Evolutionary conservation across 2,329 filamentous ascomycete species (phyloP), one percentile per base, ranked within the genome.

Genomic region (Claviceps sp.): DNA sequence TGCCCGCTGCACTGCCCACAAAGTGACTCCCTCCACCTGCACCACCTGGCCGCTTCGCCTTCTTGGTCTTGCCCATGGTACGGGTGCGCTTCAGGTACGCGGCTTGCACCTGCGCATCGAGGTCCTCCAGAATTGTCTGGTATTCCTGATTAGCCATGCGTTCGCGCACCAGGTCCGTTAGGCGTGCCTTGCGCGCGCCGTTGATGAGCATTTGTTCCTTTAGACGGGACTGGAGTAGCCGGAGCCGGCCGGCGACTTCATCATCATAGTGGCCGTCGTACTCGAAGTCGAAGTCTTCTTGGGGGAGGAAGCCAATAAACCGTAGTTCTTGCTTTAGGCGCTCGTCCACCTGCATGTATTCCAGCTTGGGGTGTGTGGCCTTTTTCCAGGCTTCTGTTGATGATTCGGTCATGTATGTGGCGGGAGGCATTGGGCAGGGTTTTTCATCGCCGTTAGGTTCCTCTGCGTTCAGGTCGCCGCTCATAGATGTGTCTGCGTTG

Each of bases 111-210:
- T 97, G 93, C 43, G 83, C 82, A 72, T 98, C 93, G 22, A 98
- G 82, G 65, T 98, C 93, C 64, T 98, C 93, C 49, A 94, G 84
- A 60, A 98, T 98, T 52, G 89, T 96, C 66, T 85, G 86, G 72
- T 95, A 98, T 66, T 98, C 93, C 64, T 98, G 93, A 69, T 93
- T 84, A 0, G 93, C 93, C 80, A 98, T 91, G 57, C 88, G 83
- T 65, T 95, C 90, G 60, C 89, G 86, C 7, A 93, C 88, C 29
- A 96, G 77, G 39, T 96, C 90, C 1, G 88, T 82, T 11, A 98
- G 75, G 2, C 90, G 81, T 6, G 88, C 77, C 68, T 97, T 97
- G 56, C 89, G 85, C 5, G 91, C 88, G 40, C 90, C 91, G 65
- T 98, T 98, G 66, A 86, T 73, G 52, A 95, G 80, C 65, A 86